Evolutionary conservation across 192 early-diverging fungal species (phyloP), one percentile per base, ranked within the genome.

Genomic region (Glomus cerebriforme): DNA sequence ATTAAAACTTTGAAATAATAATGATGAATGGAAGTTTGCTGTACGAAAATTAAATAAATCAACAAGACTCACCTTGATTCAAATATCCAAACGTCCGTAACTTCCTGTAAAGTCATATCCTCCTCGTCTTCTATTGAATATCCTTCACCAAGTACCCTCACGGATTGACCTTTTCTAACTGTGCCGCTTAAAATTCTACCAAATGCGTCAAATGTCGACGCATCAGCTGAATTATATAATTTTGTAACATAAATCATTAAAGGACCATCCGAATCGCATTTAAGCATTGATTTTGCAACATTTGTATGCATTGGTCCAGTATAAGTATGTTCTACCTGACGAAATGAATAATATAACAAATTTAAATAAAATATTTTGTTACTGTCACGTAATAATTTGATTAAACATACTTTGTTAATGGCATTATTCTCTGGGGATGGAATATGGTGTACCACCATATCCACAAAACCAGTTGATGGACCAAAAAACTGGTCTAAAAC

Each of bases 131-230:
- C 93, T 6, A 92, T 87, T 7, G 92, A 89, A 82, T 95, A 99
- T 13, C 93, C 92, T 79, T 98, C 96, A 66, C 98, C 97, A 10
- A 99, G 85, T 9, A 98, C 96, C 8, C 95, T 88, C 7, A 99
- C 96, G 37, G 83, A 81, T 82, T 95, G 92, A 7, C 94, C 95
- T 22, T 82, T 80, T 19, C 81, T 85, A 5, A 98, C 85, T 19
- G 93, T 94, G 35, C 98, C 98, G 80, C 94, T 95, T 86, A 98
- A 87, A n/a, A 99, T 91, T 59, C 97, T 94, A 35, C 97, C 98
- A 76, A 99, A 93, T 10, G 93, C 94, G 71, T 94, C 92, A 78
- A 99, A 98, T 67, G 87, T 86, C 34, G 90, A 88, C n/a, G 92
- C 95, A 62, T 98, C 94, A 0, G 91, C 90, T 49, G 92, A 90